phyloP scores from a whole-genome alignment of 306 rosid species.

The Sicyos baderoa region DNA sequence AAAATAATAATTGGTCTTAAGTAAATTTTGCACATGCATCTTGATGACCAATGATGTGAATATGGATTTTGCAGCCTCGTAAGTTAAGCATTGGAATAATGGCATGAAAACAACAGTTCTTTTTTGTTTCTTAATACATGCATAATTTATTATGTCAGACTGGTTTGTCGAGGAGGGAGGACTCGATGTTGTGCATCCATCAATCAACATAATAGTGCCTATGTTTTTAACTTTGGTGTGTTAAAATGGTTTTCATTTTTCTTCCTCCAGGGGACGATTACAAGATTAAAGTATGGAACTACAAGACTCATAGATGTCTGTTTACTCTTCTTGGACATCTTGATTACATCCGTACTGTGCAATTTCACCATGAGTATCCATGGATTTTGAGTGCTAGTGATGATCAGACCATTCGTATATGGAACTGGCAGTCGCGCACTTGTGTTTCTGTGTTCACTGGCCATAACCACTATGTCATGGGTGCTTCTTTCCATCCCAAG shows the following conservation, averaged over 20 bases:
- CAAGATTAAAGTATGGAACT: constrained; percentile 96
- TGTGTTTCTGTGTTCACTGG: constrained; percentile 88
- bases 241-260: neutral
- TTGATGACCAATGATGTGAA: neutral
- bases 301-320: constrained; percentile 87
- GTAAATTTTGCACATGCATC: neutral
- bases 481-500: constrained; percentile 85
- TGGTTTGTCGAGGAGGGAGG: neutral
- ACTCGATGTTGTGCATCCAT: neutral
- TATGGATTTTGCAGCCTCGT: neutral
- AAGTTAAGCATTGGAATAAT: neutral
- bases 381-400: constrained; percentile 97
- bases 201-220: constrained; percentile 5
- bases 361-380: constrained; percentile 88
- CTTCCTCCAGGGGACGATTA: constrained; percentile 78
- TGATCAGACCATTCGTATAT: constrained; percentile 91
- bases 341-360: constrained; percentile 89
- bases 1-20: neutral
- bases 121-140: neutral
- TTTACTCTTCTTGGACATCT: constrained; percentile 93
- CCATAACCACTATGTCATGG: constrained; percentile 92
- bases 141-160: neutral
- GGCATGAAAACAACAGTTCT: neutral
- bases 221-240: neutral
- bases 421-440: constrained; percentile 98